Base-by-base conservation (phyloP, 2,329 filamentous ascomycete genomes). In the Fusarium keratoplasticum region DNA sequence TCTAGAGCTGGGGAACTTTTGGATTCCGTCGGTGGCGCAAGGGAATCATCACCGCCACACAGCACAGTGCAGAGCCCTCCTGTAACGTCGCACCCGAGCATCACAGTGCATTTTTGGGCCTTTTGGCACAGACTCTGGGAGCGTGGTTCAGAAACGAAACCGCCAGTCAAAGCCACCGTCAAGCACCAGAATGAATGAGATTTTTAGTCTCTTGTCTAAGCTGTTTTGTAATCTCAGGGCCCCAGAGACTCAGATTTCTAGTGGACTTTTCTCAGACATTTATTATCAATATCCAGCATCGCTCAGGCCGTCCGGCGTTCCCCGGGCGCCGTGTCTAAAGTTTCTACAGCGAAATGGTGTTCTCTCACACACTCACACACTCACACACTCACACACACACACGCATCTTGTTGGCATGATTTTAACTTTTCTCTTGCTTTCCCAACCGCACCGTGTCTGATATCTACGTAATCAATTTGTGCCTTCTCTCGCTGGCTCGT, bases 31-130 rank as follows among this genome's bases (percentile, higher is more conserved):
- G 59, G 61, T 63, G 61, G 61, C 61, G 47, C 44, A 62, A 18
- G 35, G 47, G n/a, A 42, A 25, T 33, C 22, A 33, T 16, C 52
- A 47, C 20, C 52, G 52, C 62, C 62, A 64, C 62, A 64, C 8
- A 58, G 29, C 13, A 74, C 72, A 67, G 71, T 74, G 69, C 69
- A 59, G 47, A 42, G 61, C 22, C 36, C 42, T 36, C 44, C 14
- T 54, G 58, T 47, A 61, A 66, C 44, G 52, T 55, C 20, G 58
- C 59, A 44, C 35, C n/a, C 63, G 38, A 68, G 22, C 61, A 35
- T 61, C 42, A 25, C 64, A 54, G 31, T 50, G 25, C 22, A 47
- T 16, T 13, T 35, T 35, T 35, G 29, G 29, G 4, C 29, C 20
- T 20, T 57, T 40, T 67, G 55, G 36, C 42, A 50, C 52, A 42